phyloP scores from a whole-genome alignment of 305 asterid species.

The Rubia balearica region DNA sequence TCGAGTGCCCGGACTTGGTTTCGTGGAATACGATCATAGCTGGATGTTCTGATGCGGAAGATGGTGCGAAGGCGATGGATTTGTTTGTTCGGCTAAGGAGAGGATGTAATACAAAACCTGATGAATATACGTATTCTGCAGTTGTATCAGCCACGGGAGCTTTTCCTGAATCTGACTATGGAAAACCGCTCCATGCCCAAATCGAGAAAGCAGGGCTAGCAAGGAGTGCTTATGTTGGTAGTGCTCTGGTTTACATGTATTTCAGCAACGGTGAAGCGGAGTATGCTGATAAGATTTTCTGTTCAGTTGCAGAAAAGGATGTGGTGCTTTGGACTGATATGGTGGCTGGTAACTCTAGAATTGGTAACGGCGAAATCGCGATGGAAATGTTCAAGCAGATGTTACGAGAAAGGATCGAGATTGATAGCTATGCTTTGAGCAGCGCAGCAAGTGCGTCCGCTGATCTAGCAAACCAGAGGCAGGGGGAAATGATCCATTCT shows the following conservation, averaged over 20 bases:
- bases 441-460: constrained; percentile 69
- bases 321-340: constrained; percentile 81
- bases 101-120: constrained; percentile 35
- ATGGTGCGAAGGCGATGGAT: constrained; percentile 48
- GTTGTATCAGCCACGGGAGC: constrained; percentile 40
- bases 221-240: constrained; percentile 39
- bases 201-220: constrained; percentile 50
- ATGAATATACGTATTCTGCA: constrained; percentile 67
- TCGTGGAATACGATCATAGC: constrained; percentile 86
- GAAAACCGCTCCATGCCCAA: constrained; percentile 71
- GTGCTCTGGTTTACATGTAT: constrained; percentile 66
- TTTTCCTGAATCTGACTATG: constrained; percentile 44
- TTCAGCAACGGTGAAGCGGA: constrained; percentile 41
- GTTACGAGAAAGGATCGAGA: constrained; percentile 30
- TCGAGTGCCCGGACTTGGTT: constrained; percentile 59
- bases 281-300: constrained; percentile 49
- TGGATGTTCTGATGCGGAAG: constrained; percentile 59
- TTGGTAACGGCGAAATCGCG: constrained; percentile 59
- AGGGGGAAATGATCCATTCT: constrained; percentile 72
- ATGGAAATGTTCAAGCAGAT: constrained; percentile 41
- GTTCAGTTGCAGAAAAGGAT: constrained; percentile 42
- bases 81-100: constrained; percentile 39
- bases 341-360: constrained; percentile 65
- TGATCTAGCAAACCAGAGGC: constrained; percentile 57
- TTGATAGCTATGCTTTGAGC: constrained; percentile 58